A percentile compares a stretch with the other conserved stretches of the same genome.
Evolutionary conservation across 2,329 filamentous ascomycete species (phyloP).

Genomic region (Pseudocercospora vitis): DNA sequence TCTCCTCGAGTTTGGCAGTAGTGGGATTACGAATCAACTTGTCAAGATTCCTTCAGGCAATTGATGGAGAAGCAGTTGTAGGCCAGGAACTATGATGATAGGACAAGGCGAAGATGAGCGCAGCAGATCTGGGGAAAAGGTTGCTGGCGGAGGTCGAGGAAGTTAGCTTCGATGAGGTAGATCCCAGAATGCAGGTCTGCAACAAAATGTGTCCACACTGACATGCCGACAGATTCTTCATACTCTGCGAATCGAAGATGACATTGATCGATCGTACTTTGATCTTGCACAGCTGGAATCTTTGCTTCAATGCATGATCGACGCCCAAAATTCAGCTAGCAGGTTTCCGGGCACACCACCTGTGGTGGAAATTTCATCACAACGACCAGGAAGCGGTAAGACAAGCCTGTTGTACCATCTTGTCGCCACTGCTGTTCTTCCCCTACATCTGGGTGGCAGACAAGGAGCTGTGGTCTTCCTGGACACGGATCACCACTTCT

Average conservation of each 20-base stretch:
- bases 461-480: constrained; percentile 55
- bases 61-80: not conserved
- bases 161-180: constrained; percentile 53
- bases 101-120: constrained; percentile 33
- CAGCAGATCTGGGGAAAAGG: constrained; percentile 53
- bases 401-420: constrained; percentile 61
- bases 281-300: constrained; percentile 51
- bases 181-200: constrained; percentile 18
- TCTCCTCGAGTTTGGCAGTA: no score
- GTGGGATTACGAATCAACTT: no score
- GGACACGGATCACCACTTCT: constrained; percentile 58
- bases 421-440: constrained; percentile 53
- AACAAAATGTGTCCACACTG: constrained; percentile 16
- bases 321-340: constrained; percentile 13
- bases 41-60: no score
- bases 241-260: constrained; percentile 37
- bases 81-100: constrained; percentile 11
- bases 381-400: constrained; percentile 55
- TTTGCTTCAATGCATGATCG: constrained; percentile 31
- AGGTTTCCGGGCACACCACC: constrained; percentile 33
- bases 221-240: constrained; percentile 41
- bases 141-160: constrained; percentile 54
- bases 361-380: constrained; percentile 57
- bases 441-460: constrained; percentile 48
- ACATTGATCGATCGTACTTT: constrained; percentile 34